These are phyloP conservation scores for Blastobotrys aristatus DNA, from an alignment of 1,139 yeast genomes.

Conservation along the genomic window DNA sequence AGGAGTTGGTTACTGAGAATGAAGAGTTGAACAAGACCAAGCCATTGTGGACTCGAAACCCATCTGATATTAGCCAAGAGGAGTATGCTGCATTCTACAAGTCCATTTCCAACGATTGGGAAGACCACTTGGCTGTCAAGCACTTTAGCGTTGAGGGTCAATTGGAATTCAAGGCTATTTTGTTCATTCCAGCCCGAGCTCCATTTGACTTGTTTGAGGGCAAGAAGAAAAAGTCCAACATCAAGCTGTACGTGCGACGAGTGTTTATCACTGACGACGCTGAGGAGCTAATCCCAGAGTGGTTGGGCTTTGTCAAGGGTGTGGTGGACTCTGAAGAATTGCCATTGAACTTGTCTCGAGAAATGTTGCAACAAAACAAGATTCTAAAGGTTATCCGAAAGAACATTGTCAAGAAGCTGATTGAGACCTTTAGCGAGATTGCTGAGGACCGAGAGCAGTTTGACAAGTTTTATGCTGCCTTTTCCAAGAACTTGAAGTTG, in stretches of 20 bases:
- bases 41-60: slow-evolving; percentile 99
- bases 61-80: slow-evolving; percentile 95
- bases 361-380: slow-evolving; percentile 99
- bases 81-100: slow-evolving; percentile 99
- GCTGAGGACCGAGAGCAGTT: slow-evolving; percentile 99
- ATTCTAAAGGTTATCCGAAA: slow-evolving; percentile 98
- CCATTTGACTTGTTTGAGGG: slow-evolving; percentile 96
- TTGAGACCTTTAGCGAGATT: slow-evolving; percentile 98
- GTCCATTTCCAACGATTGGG: slow-evolving; percentile 99
- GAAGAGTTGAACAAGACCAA: slow-evolving; percentile 99
- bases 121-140: slow-evolving; percentile 98
- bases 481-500: slow-evolving; percentile 96
- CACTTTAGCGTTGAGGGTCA: slow-evolving; percentile 99
- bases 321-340: slow-evolving; percentile 99
- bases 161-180: slow-evolving; percentile 97
- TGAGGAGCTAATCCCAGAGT: slow-evolving; percentile 98
- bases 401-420: slow-evolving; percentile 97
- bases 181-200: slow-evolving; percentile 98
- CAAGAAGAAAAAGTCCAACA: slow-evolving; percentile 98
- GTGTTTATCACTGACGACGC: slow-evolving; percentile 99
- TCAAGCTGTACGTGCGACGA: slow-evolving; percentile 98
- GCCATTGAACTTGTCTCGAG: slow-evolving; percentile 99
- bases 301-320: slow-evolving; percentile 97
- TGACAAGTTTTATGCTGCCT: slow-evolving; percentile 97
- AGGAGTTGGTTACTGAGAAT: slow-evolving; percentile 79